Percentiles rank a stretch among this genome's conserved stretches.
Evolutionary conservation across 331 rosid species (phyloP).

Genomic region (Dryas integrifolia): DNA sequence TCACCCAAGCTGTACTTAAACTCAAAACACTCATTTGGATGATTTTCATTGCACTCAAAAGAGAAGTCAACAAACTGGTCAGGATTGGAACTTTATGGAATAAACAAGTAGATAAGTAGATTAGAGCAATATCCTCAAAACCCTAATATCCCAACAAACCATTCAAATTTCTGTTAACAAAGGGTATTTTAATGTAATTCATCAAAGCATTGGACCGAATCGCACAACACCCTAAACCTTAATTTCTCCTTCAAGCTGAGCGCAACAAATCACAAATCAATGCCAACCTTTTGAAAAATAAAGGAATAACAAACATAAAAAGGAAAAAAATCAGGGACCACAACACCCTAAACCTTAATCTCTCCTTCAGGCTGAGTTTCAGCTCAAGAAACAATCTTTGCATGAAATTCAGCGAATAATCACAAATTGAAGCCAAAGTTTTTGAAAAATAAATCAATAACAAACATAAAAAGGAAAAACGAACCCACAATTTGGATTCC

Average conservation of each 20-base stretch:
- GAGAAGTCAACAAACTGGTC: too few species aligned
- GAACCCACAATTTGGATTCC: not conserved
- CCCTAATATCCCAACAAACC: not conserved
- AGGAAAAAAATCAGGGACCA: not conserved
- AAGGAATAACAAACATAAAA: not conserved
- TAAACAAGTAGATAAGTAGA: not conserved
- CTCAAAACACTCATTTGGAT: too few species aligned
- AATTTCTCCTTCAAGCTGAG: not conserved
- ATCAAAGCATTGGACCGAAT: not conserved
- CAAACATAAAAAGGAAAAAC: not conserved
- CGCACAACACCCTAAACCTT: not conserved
- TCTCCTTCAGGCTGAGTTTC: conserved; percentile 4
- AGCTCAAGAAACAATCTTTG: conserved; percentile 4
- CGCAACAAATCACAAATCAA: not conserved
- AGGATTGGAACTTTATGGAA: too few species aligned
- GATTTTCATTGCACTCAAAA: too few species aligned
- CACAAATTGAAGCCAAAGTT: not conserved
- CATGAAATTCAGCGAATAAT: not conserved
- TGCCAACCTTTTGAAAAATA: not conserved
- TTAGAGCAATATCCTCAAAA: too few species aligned
- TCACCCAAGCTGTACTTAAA: too few species aligned
- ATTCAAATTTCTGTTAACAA: not conserved
- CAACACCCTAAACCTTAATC: conserved; percentile 39
- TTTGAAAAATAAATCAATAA: not conserved
- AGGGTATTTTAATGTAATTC: not conserved